Conservation (phyloP, 345 rosid genomes). For the Melastoma malabathricum region DNA sequence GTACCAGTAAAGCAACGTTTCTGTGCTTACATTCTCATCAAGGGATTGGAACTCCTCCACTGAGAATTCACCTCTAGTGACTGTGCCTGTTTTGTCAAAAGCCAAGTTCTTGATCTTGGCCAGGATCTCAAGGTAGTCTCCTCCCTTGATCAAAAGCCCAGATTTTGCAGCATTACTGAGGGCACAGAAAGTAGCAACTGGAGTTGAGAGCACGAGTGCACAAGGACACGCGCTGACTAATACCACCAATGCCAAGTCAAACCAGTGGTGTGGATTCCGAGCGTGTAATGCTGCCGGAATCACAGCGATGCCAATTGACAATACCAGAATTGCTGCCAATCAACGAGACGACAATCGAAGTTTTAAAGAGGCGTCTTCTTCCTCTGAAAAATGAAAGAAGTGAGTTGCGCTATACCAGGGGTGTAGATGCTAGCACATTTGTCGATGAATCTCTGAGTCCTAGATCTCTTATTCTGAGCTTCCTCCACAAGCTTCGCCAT, state of each 20-base stretch:
- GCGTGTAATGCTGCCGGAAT: slow-evolving; percentile 37
- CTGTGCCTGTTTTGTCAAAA: slow-evolving; percentile 89
- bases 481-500: slow-evolving; percentile 92
- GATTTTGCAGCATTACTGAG: slow-evolving; percentile 72
- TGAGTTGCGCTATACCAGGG: slow-evolving; percentile 40
- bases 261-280: slow-evolving; percentile 37
- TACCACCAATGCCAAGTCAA: slow-evolving; percentile 70
- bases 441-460: slow-evolving; percentile 63
- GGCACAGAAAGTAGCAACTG: slow-evolving; percentile 83
- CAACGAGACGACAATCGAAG: background rate
- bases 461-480: slow-evolving; percentile 77
- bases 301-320: slow-evolving; percentile 41
- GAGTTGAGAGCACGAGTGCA: slow-evolving; percentile 82
- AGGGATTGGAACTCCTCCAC: slow-evolving; percentile 50
- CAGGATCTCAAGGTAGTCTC: slow-evolving; percentile 61
- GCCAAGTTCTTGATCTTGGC: slow-evolving; percentile 59
- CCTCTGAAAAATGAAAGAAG: background rate
- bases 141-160: slow-evolving; percentile 83
- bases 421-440: slow-evolving; percentile 64
- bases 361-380: background rate
- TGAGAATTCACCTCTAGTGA: slow-evolving; percentile 81
- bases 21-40: slow-evolving; percentile 19
- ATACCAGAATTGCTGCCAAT: slow-evolving; percentile 42
- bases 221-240: slow-evolving; percentile 94
- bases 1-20: slow-evolving; percentile 58